Base-by-base conservation (phyloP, 306 rosid genomes). In the Myrica gale region DNA sequence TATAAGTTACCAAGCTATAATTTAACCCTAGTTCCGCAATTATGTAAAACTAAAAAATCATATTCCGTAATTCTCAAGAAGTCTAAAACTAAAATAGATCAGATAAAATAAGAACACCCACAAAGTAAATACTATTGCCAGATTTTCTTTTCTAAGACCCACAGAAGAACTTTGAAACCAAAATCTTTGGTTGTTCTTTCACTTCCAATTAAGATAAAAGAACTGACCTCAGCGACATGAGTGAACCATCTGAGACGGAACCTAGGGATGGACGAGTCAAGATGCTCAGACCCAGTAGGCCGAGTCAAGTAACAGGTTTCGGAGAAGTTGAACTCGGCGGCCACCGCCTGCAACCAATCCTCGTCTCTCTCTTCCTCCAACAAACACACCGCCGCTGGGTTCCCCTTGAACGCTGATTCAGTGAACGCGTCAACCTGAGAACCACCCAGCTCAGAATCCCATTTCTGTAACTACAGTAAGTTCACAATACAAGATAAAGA, bases 181-280 rank as follows among this genome's bases (percentile, higher is more conserved):
- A 48, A 48, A 0, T 11, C 1, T 9, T 9, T 11, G 53, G 10
- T 2, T 48, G 5, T 9, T 2, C 4, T 48, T 11, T 11, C 53
- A 11, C 15, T 39, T 16, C 15, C 11, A 65, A 26, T 41, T 47
- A 7, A 65, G 42, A 6, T 17, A 9, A 65, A 65, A 46, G 52
- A 52, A 56, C 26, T 70, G 71, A 91, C 93, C 92, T 91, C 98
- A 75, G 62, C 0, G 56, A 81, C 57, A 73, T 91, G 96, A 80
- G 96, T 85, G 82, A 91, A 93, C 97, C 96, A 93, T 88, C 93
- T 84, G 78, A 93, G 96, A 41, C 41, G 19, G 69, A 87, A 91
- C 81, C 88, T 86, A 9, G 90, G 92, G 77, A 21, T 57, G 1
- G 88, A 68, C 3, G 78, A 72, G 74, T 53, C 72, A 76, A 43